Base-by-base conservation (phyloP, 2,329 filamentous ascomycete species). In the Aspergillus bombycis region DNA sequence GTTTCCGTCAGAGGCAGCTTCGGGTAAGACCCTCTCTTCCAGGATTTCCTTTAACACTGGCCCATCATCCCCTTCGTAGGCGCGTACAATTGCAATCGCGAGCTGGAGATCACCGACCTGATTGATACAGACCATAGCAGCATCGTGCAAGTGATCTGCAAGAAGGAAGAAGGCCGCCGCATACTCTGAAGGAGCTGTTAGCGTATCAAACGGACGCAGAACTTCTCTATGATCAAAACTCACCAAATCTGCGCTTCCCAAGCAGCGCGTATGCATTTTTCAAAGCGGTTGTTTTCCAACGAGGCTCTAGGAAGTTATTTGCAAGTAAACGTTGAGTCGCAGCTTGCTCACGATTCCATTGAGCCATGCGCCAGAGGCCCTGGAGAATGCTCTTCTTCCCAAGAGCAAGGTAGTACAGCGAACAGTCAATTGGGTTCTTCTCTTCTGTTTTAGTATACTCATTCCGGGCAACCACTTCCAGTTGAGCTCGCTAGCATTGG, bases 201-300 rank as follows among this genome's bases (percentile, higher is more conserved):
- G 56, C 45, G 28, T 19, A 32, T 32, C 9, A 9, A 32, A 52
- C 16, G 28, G 14, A 57, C 26, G 19, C 34, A 32, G 43, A 46
- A 5, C 28, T 21, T 12, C 26, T 26, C 12, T n/a, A 7, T 52
- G 59, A 14, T 9, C 6, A 16, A 10, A n/a, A 73, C 84, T 74
- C 78, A 93, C 91, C 87, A 75, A 97, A 97, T 57, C 95, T 86
- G 52, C 93, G 87, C 78, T 93, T 96, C 68, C 94, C 95, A 74
- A 99, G 89, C 60, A 99, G 79, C 3, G 95, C 94, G 78, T 97
- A 99, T 0, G 95, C 95, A 75, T 99, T 99, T 79, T 99, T 99
- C 64, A 96, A 81, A 0, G 95, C 95, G 5, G 92, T 88, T 1
- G 91, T 96, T 75, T 87, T 91, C 92, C 95, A 98, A 69, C 92